Conservation (phyloP, 169 alveolate genomes). For the Cystoisospora suis region DNA sequence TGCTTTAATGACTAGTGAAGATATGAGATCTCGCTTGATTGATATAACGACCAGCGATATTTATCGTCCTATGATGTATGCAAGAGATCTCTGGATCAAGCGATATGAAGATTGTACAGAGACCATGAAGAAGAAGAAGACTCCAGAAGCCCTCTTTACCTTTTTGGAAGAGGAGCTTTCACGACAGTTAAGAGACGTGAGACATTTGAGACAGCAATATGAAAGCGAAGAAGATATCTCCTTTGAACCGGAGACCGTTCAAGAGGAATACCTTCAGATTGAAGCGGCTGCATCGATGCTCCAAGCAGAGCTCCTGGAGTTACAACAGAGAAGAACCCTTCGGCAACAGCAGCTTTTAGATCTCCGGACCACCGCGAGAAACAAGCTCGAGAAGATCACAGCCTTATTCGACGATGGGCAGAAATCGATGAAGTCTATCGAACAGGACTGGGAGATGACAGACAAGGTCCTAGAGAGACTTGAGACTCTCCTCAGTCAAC, state of each 20-base stretch:
- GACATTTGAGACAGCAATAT: neutral
- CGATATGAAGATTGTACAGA: too few relatives aligned
- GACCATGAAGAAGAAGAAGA: neutral
- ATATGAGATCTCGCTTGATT: conserved; percentile 31
- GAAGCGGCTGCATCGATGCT: conserved; percentile 55
- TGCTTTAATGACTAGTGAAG: conserved; percentile 50
- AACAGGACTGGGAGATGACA: neutral
- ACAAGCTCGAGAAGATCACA: neutral
- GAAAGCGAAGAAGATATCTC: neutral
- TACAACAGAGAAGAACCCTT: conserved; percentile 23
- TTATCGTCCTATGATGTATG: neutral
- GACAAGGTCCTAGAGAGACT: neutral
- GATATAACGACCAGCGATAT: neutral
- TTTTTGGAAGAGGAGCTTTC: neutral
- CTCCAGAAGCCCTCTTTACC: neutral
- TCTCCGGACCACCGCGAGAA: neutral
- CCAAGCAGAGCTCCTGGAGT: conserved; percentile 38
- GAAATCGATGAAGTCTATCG: neutral
- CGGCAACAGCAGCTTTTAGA: conserved; percentile 37
- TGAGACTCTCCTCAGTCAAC: neutral
- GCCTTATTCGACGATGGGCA: neutral
- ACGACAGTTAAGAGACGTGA: neutral
- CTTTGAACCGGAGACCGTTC: conserved; percentile 11
- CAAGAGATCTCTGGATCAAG: neutral
- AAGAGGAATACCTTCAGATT: conserved; percentile 42